These are phyloP conservation scores for Puccinia novopanici DNA, from an alignment of 1,284 basidiomycete species.

Conservation along the genomic window DNA sequence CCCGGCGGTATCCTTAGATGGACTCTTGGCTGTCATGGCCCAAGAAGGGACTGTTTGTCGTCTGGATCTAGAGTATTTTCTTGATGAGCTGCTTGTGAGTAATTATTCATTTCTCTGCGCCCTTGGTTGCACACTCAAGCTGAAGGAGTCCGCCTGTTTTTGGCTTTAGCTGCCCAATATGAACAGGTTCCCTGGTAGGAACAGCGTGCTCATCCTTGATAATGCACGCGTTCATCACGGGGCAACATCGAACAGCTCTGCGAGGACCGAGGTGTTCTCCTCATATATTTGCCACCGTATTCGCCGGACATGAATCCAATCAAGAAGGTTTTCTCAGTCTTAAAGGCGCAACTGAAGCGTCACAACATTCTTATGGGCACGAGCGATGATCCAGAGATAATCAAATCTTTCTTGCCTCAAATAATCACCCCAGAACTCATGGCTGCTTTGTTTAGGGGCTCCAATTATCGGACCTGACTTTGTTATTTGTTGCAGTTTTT, in stretches of 20 bases:
- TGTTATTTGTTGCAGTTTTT: too few species aligned
- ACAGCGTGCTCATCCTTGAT: neutral
- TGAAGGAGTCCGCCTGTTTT: neutral
- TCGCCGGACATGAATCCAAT: too few species aligned
- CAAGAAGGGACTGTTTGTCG: neutral
- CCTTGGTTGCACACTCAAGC: neutral
- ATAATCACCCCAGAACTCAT: too few species aligned
- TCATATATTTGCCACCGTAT: too few species aligned
- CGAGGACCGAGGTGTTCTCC: too few species aligned
- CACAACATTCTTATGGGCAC: neutral
- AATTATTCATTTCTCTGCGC: neutral
- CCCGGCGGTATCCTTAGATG: neutral
- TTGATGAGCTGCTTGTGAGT: neutral
- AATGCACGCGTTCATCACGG: constrained; percentile 14
- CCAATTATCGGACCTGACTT: too few species aligned
- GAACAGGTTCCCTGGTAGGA: neutral
- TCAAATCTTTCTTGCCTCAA: neutral
- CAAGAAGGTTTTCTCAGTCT: too few species aligned
- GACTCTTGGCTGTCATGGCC: neutral
- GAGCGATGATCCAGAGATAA: neutral
- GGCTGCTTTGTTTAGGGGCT: too few species aligned
- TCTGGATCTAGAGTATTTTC: neutral
- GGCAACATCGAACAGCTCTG: neutral
- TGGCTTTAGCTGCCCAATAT: neutral
- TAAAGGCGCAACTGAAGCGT: too few species aligned